These are phyloP conservation scores for Colletotrichum coccodes DNA, from an alignment of 2,329 filamentous ascomycete genomes.

Conservation along the genomic window DNA sequence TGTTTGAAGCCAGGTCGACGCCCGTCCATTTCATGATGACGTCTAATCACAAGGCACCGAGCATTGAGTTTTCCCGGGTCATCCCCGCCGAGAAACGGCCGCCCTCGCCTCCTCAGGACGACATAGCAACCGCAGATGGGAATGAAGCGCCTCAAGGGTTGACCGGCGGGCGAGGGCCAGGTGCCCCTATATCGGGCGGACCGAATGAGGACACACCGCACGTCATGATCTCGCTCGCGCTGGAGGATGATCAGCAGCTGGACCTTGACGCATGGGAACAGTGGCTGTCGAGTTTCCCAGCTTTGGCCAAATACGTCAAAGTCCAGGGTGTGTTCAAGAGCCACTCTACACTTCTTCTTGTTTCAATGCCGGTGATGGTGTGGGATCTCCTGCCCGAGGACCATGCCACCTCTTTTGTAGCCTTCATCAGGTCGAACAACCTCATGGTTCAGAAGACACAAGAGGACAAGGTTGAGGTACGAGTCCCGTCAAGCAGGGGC, in stretches of 20 bases:
- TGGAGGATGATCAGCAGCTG: slow-evolving; percentile 66
- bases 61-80: slow-evolving; percentile 63
- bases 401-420: slow-evolving; percentile 64
- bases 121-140: slow-evolving; percentile 13
- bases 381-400: slow-evolving; percentile 70
- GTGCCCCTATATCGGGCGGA: slow-evolving; percentile 41
- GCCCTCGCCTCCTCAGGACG: slow-evolving; percentile 47
- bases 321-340: slow-evolving; percentile 71
- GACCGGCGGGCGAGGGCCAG: slow-evolving; percentile 19
- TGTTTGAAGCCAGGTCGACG: slow-evolving; percentile 67
- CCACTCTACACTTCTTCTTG: slow-evolving; percentile 66
- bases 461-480: neutral
- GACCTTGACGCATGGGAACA: slow-evolving; percentile 69
- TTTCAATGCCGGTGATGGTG: slow-evolving; percentile 68
- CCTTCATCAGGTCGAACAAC: slow-evolving; percentile 31
- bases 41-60: slow-evolving; percentile 66
- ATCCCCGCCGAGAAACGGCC: slow-evolving; percentile 46
- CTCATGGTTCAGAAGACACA: neutral
- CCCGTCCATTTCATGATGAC: slow-evolving; percentile 74
- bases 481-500: neutral
- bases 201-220: slow-evolving; percentile 67
- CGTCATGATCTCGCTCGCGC: slow-evolving; percentile 68
- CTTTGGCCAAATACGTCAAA: slow-evolving; percentile 68
- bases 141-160: slow-evolving; percentile 4
- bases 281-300: slow-evolving; percentile 66